These are phyloP conservation scores for Wickerhamiella musiphila DNA, from an alignment of 805 yeast species.

Conservation along the genomic window DNA sequence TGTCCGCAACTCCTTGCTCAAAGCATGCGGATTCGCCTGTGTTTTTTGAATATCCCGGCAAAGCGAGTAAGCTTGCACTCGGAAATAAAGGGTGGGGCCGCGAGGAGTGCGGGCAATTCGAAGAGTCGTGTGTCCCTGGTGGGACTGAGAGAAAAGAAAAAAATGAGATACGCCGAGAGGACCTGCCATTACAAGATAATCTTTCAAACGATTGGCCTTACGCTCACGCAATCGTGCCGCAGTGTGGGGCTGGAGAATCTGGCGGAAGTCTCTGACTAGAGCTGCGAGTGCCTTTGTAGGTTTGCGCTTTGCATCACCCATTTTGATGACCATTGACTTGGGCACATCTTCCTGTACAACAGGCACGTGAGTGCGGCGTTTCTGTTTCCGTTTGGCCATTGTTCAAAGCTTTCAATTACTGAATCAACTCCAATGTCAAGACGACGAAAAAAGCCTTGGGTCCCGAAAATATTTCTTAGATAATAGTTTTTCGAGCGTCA, in stretches of 20 bases:
- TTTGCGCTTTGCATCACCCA: constrained; percentile 45
- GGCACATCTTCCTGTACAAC: constrained; percentile 62
- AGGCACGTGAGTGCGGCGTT: constrained; percentile 73
- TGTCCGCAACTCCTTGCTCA: constrained; percentile 38
- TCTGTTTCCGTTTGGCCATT: constrained; percentile 27
- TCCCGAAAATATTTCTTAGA: no score
- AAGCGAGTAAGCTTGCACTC: constrained; percentile 57
- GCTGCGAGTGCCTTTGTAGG: constrained; percentile 70
- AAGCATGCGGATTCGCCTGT: constrained; percentile 62
- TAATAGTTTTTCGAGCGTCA: no score
- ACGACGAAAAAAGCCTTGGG: no score
- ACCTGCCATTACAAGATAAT: constrained; percentile 96
- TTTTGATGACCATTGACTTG: constrained; percentile 81
- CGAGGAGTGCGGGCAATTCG: constrained; percentile 77
- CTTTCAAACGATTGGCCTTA: constrained; percentile 71
- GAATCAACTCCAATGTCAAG: no score
- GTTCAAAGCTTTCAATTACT: not conserved
- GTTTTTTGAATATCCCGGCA: constrained; percentile 60
- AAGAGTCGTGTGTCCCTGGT: constrained; percentile 57
- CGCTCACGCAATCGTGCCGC: constrained; percentile 79
- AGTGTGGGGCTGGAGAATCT: constrained; percentile 91
- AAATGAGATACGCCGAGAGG: constrained; percentile 86
- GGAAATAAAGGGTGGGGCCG: constrained; percentile 86
- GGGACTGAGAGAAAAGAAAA: constrained; percentile 66
- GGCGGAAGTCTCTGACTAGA: constrained; percentile 72